Conservation (phyloP, 495 filamentous ascomycete species). For the Podospora tetraspora region DNA sequence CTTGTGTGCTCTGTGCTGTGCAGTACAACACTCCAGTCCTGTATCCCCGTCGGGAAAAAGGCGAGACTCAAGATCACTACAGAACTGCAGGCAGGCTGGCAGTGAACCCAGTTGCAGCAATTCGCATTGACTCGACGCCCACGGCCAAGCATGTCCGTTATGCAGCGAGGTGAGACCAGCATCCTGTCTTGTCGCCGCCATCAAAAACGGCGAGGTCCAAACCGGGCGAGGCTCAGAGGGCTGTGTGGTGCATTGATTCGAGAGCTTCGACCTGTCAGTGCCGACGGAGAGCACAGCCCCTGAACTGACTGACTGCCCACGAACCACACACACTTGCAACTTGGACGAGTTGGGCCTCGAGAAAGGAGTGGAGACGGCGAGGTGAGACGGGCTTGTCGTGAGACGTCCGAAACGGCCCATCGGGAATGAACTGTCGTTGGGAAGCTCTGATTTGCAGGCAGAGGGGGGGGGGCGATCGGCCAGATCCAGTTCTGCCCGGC, state of each 20-base stretch:
- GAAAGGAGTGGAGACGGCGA: neutral
- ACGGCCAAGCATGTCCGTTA: neutral
- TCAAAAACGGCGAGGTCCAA: neutral
- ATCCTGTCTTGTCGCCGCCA: neutral
- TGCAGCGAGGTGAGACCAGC: neutral
- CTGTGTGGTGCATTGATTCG: neutral
- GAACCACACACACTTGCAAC: neutral
- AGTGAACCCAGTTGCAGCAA: too few relatives aligned
- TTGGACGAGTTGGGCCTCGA: neutral
- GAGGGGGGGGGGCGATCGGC: neutral
- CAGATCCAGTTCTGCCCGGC: neutral
- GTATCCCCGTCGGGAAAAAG: neutral
- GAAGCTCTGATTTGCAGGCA: neutral
- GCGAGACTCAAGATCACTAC: neutral
- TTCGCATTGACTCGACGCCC: neutral
- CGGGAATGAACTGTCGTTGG: neutral
- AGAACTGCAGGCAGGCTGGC: neutral
- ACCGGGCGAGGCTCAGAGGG: neutral
- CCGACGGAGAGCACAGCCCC: neutral
- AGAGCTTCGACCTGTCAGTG: neutral
- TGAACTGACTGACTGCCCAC: neutral
- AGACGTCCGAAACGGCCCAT: neutral
- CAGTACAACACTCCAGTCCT: neutral
- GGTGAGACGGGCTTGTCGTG: neutral
- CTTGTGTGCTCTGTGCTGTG: neutral